These are phyloP conservation scores for Scutellaria baicalensis DNA, from an alignment of 257 asterid genomes.

Conservation along the genomic window DNA sequence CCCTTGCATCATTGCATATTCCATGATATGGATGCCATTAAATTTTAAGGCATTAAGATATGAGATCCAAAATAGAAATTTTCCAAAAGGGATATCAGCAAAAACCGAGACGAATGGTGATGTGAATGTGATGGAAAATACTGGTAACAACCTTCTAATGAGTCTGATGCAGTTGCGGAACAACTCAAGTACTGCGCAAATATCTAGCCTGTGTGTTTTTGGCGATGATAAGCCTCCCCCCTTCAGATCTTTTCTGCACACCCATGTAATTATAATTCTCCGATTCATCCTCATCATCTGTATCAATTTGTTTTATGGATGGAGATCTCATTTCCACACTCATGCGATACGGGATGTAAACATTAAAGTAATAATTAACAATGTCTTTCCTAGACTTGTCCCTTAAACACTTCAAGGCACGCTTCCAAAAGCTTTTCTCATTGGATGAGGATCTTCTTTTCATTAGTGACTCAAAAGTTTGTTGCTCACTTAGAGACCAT, in stretches of 20 bases:
- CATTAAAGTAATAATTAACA: conserved; percentile 53
- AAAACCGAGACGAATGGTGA: neutral
- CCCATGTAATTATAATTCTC: conserved; percentile 20
- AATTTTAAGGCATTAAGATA: neutral
- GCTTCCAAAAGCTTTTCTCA: conserved; percentile 48
- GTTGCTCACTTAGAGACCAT: conserved; percentile 57
- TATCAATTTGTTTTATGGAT: conserved; percentile 29
- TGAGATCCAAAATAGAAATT: neutral
- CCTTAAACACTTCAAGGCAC: conserved; percentile 43
- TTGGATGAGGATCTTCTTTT: conserved; percentile 24
- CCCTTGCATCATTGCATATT: neutral
- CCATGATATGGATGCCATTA: neutral
- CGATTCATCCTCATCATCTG: conserved; percentile 49
- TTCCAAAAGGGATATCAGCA: neutral
- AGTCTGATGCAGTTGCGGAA: neutral
- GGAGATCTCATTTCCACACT: conserved; percentile 33
- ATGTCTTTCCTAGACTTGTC: conserved; percentile 31
- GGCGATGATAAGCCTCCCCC: conserved; percentile 9
- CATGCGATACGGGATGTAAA: conserved; percentile 50
- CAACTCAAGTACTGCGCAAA: conserved; percentile 19
- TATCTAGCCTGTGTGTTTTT: conserved; percentile 28
- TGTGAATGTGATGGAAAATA: neutral
- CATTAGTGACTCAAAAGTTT: conserved; percentile 40
- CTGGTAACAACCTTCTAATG: conserved; percentile 18
- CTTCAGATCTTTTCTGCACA: conserved; percentile 18